Conservation (phyloP, 129 eudicot genomes). For the Smallanthus sonchifolius region DNA sequence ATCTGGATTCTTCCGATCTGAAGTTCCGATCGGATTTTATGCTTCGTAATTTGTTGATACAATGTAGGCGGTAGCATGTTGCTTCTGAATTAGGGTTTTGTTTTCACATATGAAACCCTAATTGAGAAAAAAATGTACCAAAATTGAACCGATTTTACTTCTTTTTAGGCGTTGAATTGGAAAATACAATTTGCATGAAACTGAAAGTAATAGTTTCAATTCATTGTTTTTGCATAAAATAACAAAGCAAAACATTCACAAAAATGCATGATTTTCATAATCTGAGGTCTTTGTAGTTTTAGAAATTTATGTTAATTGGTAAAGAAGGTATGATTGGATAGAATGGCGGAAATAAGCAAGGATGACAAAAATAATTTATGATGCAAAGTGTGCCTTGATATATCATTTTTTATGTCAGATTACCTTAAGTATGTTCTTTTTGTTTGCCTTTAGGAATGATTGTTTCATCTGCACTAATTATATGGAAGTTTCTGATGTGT, state of each 20-base stretch:
- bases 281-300: background rate
- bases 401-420: background rate
- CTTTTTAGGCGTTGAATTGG: background rate
- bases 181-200: background rate
- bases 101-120: background rate
- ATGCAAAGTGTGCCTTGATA: background rate
- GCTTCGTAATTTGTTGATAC: background rate
- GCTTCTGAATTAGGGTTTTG: slow-evolving; percentile 18
- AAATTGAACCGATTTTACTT: background rate
- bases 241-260: background rate
- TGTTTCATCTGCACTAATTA: slow-evolving; percentile 65
- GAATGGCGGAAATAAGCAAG: background rate
- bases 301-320: background rate
- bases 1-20: background rate
- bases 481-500: slow-evolving; percentile 81
- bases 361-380: background rate
- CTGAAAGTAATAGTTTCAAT: background rate
- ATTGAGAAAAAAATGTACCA: background rate
- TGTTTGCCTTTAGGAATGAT: slow-evolving; percentile 58
- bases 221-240: background rate
- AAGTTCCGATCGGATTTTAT: background rate
- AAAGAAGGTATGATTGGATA: background rate
- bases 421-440: background rate
- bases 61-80: background rate
- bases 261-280: background rate